Conservation (phyloP, 306 rosid species). For the Quercus mongolica region DNA sequence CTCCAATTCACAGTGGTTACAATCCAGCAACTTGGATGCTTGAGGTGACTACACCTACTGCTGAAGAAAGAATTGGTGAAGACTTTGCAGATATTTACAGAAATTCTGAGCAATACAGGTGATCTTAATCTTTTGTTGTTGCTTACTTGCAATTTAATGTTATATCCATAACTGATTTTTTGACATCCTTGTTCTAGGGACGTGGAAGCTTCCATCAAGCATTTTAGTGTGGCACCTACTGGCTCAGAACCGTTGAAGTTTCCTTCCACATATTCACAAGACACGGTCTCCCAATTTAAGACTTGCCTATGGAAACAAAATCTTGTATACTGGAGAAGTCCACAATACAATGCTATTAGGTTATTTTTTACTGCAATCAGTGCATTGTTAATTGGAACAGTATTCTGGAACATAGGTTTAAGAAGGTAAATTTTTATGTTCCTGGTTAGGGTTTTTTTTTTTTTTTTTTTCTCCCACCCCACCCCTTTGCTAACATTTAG, state of each 20-base stretch:
- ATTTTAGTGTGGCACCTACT: slow-evolving; percentile 48
- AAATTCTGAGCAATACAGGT: slow-evolving; percentile 68
- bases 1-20: slow-evolving; percentile 61
- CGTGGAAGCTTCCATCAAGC: slow-evolving; percentile 64
- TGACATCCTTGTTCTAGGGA: slow-evolving; percentile 38
- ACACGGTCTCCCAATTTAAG: slow-evolving; percentile 36
- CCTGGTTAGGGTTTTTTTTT: background rate
- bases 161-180: slow-evolving; percentile 1
- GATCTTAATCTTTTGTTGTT: background rate
- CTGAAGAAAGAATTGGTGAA: slow-evolving; percentile 54
- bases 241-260: slow-evolving; percentile 61
- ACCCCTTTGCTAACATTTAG: background rate
- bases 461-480: background rate
- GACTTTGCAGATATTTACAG: slow-evolving; percentile 63
- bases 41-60: slow-evolving; percentile 72
- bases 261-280: slow-evolving; percentile 48
- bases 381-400: slow-evolving; percentile 68
- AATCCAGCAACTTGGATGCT: slow-evolving; percentile 98
- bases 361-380: slow-evolving; percentile 60
- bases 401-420: slow-evolving; percentile 68
- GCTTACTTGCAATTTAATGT: background rate
- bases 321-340: slow-evolving; percentile 94
- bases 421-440: slow-evolving; percentile 48
- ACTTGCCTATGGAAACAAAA: slow-evolving; percentile 80
- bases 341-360: slow-evolving; percentile 76